phyloP scores from a whole-genome alignment of 495 filamentous ascomycete genomes.

The Terfezia claveryi region DNA sequence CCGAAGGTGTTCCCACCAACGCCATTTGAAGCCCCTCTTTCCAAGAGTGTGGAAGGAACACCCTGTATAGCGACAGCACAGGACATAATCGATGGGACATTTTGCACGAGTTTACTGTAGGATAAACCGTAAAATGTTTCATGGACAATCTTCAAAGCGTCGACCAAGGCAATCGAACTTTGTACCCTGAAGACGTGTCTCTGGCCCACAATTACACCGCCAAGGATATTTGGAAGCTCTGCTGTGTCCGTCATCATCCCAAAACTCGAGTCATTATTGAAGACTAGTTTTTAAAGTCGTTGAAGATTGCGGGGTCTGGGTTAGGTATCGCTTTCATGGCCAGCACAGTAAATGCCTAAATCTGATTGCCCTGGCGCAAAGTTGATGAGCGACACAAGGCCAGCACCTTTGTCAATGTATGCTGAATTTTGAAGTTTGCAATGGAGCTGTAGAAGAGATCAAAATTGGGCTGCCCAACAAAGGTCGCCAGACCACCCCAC shows the following conservation, averaged over 20 bases:
- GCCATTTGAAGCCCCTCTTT: not conserved
- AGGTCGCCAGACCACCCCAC: conserved; percentile 23
- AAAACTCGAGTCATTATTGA: not conserved
- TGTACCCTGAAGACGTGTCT: not conserved
- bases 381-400: not conserved
- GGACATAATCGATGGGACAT: not conserved
- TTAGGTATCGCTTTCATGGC: not conserved
- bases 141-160: not conserved
- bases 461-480: not conserved
- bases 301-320: not conserved
- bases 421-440: not conserved
- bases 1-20: not conserved
- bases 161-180: not conserved
- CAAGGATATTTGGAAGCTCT: not conserved
- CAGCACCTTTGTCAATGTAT: not conserved
- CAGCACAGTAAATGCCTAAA: not conserved
- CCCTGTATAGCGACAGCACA: not conserved
- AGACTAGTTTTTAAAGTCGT: not conserved
- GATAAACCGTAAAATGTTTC: not conserved
- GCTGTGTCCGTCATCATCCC: not conserved
- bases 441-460: not conserved
- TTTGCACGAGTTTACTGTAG: not conserved
- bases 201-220: not conserved
- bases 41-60: not conserved
- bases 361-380: not conserved